Conservation (phyloP, 495 filamentous ascomycete genomes). For the Hypoxylon perforatum region DNA sequence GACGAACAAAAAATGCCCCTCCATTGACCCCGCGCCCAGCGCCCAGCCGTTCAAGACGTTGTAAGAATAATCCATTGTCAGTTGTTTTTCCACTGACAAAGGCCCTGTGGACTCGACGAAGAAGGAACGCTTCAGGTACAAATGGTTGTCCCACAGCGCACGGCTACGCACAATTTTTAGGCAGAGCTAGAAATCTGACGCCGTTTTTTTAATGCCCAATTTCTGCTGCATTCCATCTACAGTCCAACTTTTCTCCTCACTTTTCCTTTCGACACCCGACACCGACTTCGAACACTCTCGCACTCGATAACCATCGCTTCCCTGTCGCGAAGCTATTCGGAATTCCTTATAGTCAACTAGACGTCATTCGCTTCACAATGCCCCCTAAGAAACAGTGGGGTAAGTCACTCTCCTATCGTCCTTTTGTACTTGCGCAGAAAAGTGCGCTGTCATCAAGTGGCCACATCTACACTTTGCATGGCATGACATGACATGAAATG, state of each 20-base stretch:
- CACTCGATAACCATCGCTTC: slow-evolving; percentile 6
- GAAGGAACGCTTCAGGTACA: slow-evolving; percentile 9
- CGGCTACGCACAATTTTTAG: slow-evolving; percentile 35
- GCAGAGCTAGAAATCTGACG: slow-evolving; percentile 24
- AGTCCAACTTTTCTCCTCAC: not conserved
- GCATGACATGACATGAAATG: slow-evolving; percentile 10
- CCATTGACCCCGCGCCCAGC: slow-evolving; percentile 15
- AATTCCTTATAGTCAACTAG: slow-evolving; percentile 1
- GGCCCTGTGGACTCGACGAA: slow-evolving; percentile 17
- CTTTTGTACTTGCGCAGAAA: slow-evolving; percentile 3
- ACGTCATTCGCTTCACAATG: slow-evolving; percentile 38
- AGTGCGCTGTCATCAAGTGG: slow-evolving; percentile 26
- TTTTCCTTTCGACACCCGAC: not conserved
- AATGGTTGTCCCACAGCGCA: slow-evolving; percentile 21
- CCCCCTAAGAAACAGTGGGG: slow-evolving; percentile 51
- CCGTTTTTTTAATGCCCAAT: slow-evolving; percentile 40
- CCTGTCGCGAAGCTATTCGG: slow-evolving; percentile 1
- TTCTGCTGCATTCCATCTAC: slow-evolving; percentile 12
- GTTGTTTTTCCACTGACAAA: not conserved
- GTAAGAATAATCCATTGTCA: not conserved
- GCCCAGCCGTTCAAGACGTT: not conserved
- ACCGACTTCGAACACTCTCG: slow-evolving; percentile 8
- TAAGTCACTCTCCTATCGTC: slow-evolving; percentile 36
- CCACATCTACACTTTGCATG: slow-evolving; percentile 23
- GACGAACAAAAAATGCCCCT: slow-evolving; percentile 23